phyloP scores from a whole-genome alignment of 1,284 basidiomycete genomes.

The Cutaneotrichosporon cutaneum region DNA sequence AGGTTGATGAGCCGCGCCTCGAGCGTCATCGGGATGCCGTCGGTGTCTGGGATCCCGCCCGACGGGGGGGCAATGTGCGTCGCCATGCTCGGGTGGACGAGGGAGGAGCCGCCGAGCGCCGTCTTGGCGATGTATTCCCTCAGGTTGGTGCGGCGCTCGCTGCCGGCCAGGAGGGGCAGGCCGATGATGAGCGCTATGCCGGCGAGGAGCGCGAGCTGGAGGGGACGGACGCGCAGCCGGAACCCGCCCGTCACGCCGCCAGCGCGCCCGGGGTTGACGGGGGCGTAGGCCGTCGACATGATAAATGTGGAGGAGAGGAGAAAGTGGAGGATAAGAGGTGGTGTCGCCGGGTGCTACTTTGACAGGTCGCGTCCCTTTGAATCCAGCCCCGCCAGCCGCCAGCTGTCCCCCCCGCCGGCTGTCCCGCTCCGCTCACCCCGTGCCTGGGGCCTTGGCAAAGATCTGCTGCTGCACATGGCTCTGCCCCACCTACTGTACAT shows the following conservation, averaged over 20 bases:
- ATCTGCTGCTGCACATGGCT: too few relatives aligned
- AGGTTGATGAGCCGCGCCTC: slow-evolving; percentile 40
- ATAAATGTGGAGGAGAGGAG: neutral
- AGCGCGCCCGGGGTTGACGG: slow-evolving; percentile 1
- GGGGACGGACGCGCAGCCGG: slow-evolving; percentile 19
- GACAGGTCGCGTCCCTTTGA: too few relatives aligned
- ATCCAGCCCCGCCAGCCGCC: too few relatives aligned
- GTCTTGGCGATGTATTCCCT: slow-evolving; percentile 9
- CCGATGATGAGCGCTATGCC: slow-evolving; percentile 21
- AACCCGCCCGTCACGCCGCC: slow-evolving; percentile 15
- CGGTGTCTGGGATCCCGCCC: slow-evolving; percentile 35
- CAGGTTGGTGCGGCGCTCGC: slow-evolving; percentile 16
- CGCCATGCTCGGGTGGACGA: slow-evolving; percentile 13
- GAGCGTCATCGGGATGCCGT: slow-evolving; percentile 38
- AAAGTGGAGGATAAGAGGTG: neutral
- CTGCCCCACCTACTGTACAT: too few relatives aligned
- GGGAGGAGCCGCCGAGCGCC: slow-evolving; percentile 1
- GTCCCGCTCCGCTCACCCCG: too few relatives aligned
- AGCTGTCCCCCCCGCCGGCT: too few relatives aligned
- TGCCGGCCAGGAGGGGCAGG: slow-evolving; percentile 17
- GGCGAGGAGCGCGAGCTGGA: slow-evolving; percentile 23
- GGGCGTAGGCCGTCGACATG: slow-evolving; percentile 13
- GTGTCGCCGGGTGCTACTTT: too few relatives aligned
- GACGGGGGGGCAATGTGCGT: slow-evolving; percentile 32
- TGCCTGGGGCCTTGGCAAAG: too few relatives aligned